Evolutionary conservation across 352 stramenopile genomes (phyloP), one percentile per base, ranked within the genome.

Genomic region (Globisporangium radiosum): DNA sequence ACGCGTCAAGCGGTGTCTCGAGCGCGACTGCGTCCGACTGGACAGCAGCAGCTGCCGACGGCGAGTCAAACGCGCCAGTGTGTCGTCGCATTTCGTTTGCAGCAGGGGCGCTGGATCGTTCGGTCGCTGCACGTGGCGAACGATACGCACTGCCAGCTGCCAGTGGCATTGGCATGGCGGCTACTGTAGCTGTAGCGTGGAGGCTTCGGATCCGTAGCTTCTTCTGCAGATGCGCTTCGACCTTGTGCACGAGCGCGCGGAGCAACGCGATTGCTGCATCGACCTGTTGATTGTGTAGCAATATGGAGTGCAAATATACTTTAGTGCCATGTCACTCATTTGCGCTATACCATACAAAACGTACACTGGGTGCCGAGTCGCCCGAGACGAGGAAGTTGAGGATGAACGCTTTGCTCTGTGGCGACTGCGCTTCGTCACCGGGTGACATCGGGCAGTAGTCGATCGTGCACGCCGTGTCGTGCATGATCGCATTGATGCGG

Each of bases 361-460:
- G 44, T 57, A 80, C 72, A 47, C 70, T 69, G 8, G 65, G 66
- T 38, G 57, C 66, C 0, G 72, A 73, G n/a, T 72, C 68, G 1
- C 68, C 78, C 3, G 73, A 73, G 14, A 88, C 65, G 10, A 90
- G 36, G 39, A 89, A 91, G 44, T 75, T 83, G 71, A 89, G 81
- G 19, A 75, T 62, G 63, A 72, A 86, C 9, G 60, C 56, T 8
- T 38, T 54, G 44, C 43, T 76, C 40, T 54, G 55, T 1, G 65
- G 66, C 15, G 59, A 71, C 15, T 71, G 64, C 52, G 72, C 62
- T 39, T 75, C 59, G n/a, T 88, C 78, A 5, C 72, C 72, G 0
- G 81, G 76, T 0, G 76, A 85, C 48, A 81, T 58, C 4, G 81
- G 75, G 10, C 81, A 90, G 54, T 88, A 88, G 54, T 88, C 76